Conservation (phyloP, 2,329 filamentous ascomycete genomes). For the Cladophialophora immunda region DNA sequence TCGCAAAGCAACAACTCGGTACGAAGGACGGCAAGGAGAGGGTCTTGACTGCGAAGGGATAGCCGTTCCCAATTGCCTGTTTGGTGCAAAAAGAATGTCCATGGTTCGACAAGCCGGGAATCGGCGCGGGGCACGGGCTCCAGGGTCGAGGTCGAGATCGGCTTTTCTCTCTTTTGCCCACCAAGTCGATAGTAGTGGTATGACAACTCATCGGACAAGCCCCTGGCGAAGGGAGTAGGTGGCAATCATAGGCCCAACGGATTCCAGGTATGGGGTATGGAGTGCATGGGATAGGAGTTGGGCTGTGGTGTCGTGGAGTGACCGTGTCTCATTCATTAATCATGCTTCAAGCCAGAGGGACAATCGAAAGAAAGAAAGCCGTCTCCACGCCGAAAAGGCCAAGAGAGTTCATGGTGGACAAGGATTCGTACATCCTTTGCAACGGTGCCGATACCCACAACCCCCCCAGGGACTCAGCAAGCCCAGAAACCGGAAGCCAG, state of each 20-base stretch:
- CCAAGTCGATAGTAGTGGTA: neutral
- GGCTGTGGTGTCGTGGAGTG: neutral
- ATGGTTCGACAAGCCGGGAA: slow-evolving; percentile 3
- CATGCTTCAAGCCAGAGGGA: neutral
- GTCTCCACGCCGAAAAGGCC: neutral
- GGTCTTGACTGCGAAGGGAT: slow-evolving; percentile 2
- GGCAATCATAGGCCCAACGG: neutral
- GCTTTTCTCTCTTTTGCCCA: neutral
- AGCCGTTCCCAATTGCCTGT: slow-evolving; percentile 14
- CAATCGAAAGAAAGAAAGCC: neutral
- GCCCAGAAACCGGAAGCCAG: neutral
- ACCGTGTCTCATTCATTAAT: neutral
- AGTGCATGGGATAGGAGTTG: neutral
- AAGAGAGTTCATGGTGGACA: no score
- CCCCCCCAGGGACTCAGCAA: no score
- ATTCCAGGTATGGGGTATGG: neutral
- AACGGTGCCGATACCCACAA: neutral
- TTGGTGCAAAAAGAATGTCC: slow-evolving; percentile 10
- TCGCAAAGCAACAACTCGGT: slow-evolving; percentile 13
- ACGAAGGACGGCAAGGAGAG: slow-evolving; percentile 10
- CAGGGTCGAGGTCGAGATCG: neutral
- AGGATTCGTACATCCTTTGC: neutral
- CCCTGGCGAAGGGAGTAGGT: neutral
- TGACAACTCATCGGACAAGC: neutral
- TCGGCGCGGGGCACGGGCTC: slow-evolving; percentile 10